Conservation (phyloP, 345 rosid species). For the Pistacia atlantica region DNA sequence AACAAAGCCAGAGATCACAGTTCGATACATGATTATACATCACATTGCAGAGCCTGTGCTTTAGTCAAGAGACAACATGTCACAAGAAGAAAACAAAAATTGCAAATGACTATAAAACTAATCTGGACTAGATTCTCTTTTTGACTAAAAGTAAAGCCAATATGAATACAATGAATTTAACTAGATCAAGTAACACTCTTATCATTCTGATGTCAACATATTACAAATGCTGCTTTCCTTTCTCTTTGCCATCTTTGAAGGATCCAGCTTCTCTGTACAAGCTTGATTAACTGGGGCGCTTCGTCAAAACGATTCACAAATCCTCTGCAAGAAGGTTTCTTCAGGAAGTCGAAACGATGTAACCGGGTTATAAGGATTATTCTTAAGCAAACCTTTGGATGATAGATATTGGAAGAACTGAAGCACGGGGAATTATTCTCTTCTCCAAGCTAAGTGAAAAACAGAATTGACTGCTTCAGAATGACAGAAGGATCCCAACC, state of each 20-base stretch:
- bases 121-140: too few species aligned
- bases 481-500: background rate
- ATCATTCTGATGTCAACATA: too few species aligned
- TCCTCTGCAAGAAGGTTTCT: constrained; percentile 13
- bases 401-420: constrained; percentile 3
- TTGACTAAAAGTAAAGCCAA: too few species aligned
- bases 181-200: too few species aligned
- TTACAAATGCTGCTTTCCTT: too few species aligned
- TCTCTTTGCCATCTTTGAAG: background rate
- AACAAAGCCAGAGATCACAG: too few species aligned
- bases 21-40: too few species aligned
- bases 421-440: background rate
- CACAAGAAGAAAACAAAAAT: too few species aligned
- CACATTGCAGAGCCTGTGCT: background rate
- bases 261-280: constrained; percentile 8
- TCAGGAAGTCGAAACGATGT: constrained; percentile 2
- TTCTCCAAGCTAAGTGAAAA: background rate
- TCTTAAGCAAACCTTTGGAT: constrained; percentile 6
- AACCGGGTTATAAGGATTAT: background rate
- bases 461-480: background rate
- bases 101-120: too few species aligned
- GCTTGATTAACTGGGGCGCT: constrained; percentile 15
- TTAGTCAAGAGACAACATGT: background rate
- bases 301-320: constrained; percentile 18
- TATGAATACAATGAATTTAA: too few species aligned